Evolutionary conservation across 345 rosid species (phyloP), one percentile per base, ranked within the genome.

Genomic region (Eucalyptus lansdowneana): DNA sequence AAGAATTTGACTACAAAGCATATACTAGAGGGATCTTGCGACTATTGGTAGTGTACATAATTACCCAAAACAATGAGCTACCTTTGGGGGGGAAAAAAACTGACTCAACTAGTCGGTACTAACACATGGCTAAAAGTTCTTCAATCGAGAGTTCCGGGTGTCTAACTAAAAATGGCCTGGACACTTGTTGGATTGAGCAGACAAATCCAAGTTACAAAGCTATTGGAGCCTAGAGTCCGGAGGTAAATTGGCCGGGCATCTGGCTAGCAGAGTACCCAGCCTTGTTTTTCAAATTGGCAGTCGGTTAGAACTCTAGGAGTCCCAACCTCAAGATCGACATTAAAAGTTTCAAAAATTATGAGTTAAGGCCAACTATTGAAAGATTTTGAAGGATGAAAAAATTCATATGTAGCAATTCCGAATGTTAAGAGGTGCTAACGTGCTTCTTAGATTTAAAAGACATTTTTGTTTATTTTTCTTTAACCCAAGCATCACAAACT

Each of bases 1-100:
- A 7, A n/a, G 76, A 65, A n/a, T 14, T 65, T n/a, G 19, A 65
- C 37, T 14, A 10, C 0, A 0, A 65, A n/a, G 11, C 8, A 0
- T 29, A 65, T n/a, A 29, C 10, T 12, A 65, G 37, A 65, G 37
- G 29, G 17, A 29, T 14, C 7, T 65, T 14, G 3, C 37, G 4
- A n/a, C 17, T 14, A 65, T 6, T 29, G 72, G 72, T n/a, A 65
- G 34, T 7, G 9, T n/a, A 65, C 19, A 65, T n/a, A 65, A 65
- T 60, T 27, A 60, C 31, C 31, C 50, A 13, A 49, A 49, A 49
- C 15, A 49, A 49, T 13, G 50, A 49, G 50, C 6, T 49, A 49
- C 50, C 50, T 49, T 47, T 10, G 11, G 11, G 49, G 49, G n/a
- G n/a, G n/a, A n/a, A n/a, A n/a, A n/a, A n/a, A 11, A 1, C 49